Conservation (phyloP, 208 protist genomes). For the Borovskyia barvae region DNA sequence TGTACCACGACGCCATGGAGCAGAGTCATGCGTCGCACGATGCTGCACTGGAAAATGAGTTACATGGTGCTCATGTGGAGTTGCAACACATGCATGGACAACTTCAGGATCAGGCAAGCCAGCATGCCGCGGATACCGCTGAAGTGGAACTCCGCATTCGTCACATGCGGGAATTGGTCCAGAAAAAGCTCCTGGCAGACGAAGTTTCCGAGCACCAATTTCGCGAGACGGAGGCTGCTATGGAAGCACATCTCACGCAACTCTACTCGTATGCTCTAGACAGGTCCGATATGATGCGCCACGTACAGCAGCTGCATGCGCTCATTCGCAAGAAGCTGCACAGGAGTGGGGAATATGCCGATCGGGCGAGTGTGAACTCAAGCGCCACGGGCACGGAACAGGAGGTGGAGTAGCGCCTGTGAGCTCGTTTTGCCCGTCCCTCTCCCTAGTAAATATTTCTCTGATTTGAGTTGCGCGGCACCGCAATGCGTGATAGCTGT, state of each 20-base stretch:
- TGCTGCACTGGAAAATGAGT: conserved; percentile 8
- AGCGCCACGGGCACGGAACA: too few species aligned
- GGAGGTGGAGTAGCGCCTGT: too few species aligned
- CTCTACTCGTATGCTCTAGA: conserved; percentile 28
- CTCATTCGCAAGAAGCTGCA: conserved; percentile 29
- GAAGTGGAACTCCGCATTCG: conserved; percentile 35
- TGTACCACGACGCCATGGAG: conserved; percentile 4
- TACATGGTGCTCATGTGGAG: not conserved
- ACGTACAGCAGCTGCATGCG: conserved; percentile 37
- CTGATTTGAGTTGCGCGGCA: too few species aligned
- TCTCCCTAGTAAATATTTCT: too few species aligned
- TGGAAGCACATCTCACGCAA: conserved; percentile 37
- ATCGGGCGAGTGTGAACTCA: too few species aligned
- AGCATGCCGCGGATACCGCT: conserved; percentile 8
- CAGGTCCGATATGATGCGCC: conserved; percentile 26
- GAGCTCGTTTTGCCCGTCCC: too few species aligned
- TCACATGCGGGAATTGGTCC: conserved; percentile 51
- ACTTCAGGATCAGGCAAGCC: conserved; percentile 11
- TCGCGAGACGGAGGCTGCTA: conserved; percentile 37
- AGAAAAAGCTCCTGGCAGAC: conserved; percentile 54
- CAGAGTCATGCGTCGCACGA: not conserved
- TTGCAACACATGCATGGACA: not conserved
- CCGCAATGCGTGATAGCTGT: too few species aligned
- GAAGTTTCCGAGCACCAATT: conserved; percentile 48
- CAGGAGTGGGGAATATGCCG: conserved; percentile 6